Evolutionary conservation across 768 basidiomycete species (phyloP).

Genomic region (Lepiota venenata): DNA sequence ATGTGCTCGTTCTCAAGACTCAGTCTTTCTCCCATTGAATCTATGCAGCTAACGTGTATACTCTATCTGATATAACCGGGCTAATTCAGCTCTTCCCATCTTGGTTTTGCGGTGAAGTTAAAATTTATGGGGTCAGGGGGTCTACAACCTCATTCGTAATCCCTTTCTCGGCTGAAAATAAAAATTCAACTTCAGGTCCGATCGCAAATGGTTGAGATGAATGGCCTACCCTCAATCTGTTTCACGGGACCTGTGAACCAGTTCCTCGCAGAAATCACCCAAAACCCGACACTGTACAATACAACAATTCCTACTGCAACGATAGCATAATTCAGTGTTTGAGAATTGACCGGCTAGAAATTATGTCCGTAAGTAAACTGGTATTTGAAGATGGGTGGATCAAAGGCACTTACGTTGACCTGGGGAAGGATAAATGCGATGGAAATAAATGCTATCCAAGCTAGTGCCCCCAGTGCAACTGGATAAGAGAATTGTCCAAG

Average conservation of each 20-base stretch:
- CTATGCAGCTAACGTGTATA: no score
- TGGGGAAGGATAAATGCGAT: constrained; percentile 74
- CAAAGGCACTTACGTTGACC: constrained; percentile 42
- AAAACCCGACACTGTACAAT: constrained; percentile 58
- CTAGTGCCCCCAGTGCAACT: constrained; percentile 50
- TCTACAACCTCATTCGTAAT: no score
- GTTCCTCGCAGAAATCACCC: constrained; percentile 66
- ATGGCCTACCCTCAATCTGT: constrained; percentile 54
- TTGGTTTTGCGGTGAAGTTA: no score
- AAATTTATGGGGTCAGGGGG: no score
- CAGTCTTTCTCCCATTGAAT: no score
- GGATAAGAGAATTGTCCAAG: constrained; percentile 62
- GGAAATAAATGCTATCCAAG: constrained; percentile 71
- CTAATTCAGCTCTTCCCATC: no score
- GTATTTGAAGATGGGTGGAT: neutral
- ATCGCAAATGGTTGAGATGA: neutral
- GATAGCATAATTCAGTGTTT: constrained; percentile 73
- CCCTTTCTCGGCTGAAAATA: no score
- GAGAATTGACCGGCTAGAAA: constrained; percentile 56
- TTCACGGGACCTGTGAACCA: constrained; percentile 73
- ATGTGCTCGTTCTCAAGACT: no score
- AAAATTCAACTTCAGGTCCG: no score
- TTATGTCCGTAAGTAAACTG: neutral
- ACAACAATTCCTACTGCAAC: constrained; percentile 77
- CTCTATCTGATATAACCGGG: no score